Evolutionary conservation across 2,329 filamentous ascomycete species (phyloP), one percentile per base, ranked within the genome.

Genomic region (Xylariaceae sp.): DNA sequence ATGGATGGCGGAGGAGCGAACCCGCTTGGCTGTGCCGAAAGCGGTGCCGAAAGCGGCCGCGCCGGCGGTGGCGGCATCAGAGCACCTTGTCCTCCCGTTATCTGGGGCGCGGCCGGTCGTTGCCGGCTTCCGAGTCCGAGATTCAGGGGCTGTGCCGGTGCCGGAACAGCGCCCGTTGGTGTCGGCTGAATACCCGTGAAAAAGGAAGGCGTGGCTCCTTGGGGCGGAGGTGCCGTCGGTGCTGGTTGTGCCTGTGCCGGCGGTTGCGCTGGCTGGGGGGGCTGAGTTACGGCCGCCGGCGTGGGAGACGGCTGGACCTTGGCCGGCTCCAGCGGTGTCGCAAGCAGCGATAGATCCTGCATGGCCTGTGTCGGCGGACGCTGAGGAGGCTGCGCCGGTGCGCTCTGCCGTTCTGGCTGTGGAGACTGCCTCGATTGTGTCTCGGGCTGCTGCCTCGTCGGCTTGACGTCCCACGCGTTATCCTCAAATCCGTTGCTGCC

Each of bases 381-480:
- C 34, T 50, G 49, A 34, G 51, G 39, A 34, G 51, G 39, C 32
- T 45, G 43, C 36, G 51, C 43, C 26, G 59, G 50, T 24, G 58
- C 47, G 11, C 53, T 43, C n/a, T n/a, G n/a, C n/a, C n/a, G n/a
- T 30, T 58, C 60, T 5, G 68, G 69, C 21, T 74, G 71, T 59
- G 86, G 69, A 4, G 83, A 82, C 37, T 84, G 63, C 16, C 69
- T 60, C 25, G 24, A 13, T 6, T 6, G 12, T 26, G 70, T 68
- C 34, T 65, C 61, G 34, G 59, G 48, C 15, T 65, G 58, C 32
- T 79, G 73, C 53, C 78, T 82, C 11, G 82, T 75, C 13, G 87
- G 85, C 63, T 95, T 95, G 31, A 94, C 82, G 51, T 93, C 86
- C 92, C 92, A 98, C 7, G 92, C 92, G 64, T 96, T 87, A 52